A percentile compares a stretch with the other conserved stretches of the same genome.
Conservation (phyloP, 192 early-diverging fungal species). For the Geosiphon pyriformis region DNA sequence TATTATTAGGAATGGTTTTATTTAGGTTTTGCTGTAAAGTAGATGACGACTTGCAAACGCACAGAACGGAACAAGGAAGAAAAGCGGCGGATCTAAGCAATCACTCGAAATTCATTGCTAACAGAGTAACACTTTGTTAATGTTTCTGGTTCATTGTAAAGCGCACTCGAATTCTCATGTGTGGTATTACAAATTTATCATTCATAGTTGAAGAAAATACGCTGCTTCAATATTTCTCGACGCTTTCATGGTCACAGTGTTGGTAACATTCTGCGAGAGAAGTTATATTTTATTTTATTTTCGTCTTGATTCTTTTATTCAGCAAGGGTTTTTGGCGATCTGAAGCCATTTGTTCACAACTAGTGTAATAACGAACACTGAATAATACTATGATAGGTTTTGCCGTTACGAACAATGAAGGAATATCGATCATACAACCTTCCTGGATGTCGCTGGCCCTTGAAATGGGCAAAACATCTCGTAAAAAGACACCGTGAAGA, state of each 20-base stretch:
- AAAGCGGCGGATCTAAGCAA: not conserved
- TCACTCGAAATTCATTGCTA: not conserved
- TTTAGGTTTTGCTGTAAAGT: constrained; percentile 9
- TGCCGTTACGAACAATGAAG: not conserved
- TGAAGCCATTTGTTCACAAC: not conserved
- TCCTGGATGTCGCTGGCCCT: too few relatives aligned
- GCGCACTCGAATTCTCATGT: constrained; percentile 18
- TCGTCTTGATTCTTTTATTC: not conserved
- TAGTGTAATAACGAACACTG: not conserved
- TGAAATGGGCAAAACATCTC: too few relatives aligned
- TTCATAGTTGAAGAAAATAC: not conserved
- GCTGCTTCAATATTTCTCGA: not conserved
- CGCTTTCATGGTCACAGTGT: not conserved
- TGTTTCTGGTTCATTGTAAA: constrained; percentile 21
- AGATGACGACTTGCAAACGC: constrained; percentile 15
- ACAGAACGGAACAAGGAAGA: not conserved
- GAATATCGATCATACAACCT: not conserved
- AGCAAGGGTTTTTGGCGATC: not conserved
- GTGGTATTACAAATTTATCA: constrained; percentile 21
- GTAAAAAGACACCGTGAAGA: too few relatives aligned
- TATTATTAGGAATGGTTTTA: constrained; percentile 18
- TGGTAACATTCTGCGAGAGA: constrained; percentile 5
- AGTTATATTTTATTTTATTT: constrained; percentile 17
- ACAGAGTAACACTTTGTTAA: constrained; percentile 13
- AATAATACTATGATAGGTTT: not conserved